Conservation (phyloP, 2,329 filamentous ascomycete species). For the Aspergillus pseudonomiae region DNA sequence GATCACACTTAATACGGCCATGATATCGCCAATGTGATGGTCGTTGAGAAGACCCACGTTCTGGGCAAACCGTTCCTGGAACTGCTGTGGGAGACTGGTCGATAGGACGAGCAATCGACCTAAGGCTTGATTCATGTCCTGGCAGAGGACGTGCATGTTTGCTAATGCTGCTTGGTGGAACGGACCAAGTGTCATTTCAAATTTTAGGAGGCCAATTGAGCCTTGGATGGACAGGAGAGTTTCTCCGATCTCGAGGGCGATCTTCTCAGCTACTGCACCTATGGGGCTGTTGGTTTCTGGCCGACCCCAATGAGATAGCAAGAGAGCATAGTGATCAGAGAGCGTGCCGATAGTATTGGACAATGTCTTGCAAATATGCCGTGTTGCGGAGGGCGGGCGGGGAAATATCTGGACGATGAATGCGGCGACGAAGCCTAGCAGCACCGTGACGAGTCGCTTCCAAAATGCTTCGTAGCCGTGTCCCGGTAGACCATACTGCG, state of each 20-base stretch:
- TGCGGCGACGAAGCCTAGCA: conserved; percentile 9
- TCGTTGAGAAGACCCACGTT: conserved; percentile 9
- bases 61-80: conserved; percentile 6
- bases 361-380: conserved; percentile 11
- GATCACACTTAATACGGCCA: conserved; percentile 10
- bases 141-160: background rate
- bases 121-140: conserved; percentile 10
- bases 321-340: conserved; percentile 12
- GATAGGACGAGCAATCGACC: conserved; percentile 7
- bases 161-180: conserved; percentile 4
- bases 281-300: background rate
- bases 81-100: conserved; percentile 1
- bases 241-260: conserved; percentile 4
- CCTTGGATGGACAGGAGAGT: conserved; percentile 7
- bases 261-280: conserved; percentile 4
- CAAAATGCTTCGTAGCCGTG: conserved; percentile 11
- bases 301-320: conserved; percentile 10
- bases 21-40: conserved; percentile 9
- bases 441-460: conserved; percentile 12
- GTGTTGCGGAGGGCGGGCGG: conserved; percentile 10
- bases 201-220: conserved; percentile 3
- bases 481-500: conserved; percentile 9
- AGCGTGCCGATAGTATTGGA: conserved; percentile 12
- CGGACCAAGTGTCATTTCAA: conserved; percentile 10
- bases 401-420: conserved; percentile 12